Conservation (phyloP, 768 basidiomycete species). For the Melanogaster broomeanus region DNA sequence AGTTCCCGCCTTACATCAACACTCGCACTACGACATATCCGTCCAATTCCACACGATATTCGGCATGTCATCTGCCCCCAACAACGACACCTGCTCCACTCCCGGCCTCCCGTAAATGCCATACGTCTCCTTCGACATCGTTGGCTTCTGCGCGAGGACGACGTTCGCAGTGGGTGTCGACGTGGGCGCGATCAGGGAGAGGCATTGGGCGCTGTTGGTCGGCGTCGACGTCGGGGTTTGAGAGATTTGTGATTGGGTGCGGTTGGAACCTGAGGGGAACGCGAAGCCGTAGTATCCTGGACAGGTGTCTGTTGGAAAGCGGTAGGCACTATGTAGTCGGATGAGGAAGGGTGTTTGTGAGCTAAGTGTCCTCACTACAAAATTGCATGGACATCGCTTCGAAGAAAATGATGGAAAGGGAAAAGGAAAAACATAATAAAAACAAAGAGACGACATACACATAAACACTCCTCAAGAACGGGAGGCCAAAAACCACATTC, state of each 20-base stretch:
- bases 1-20: no score
- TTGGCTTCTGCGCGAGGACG: conserved; percentile 10
- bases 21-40: conserved; percentile 1
- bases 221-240: conserved; percentile 31
- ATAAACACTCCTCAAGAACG: conserved; percentile 34
- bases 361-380: neutral
- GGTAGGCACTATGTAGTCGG: conserved; percentile 25
- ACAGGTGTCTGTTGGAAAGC: conserved; percentile 31
- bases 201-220: conserved; percentile 24
- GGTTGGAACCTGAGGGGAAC: conserved; percentile 27
- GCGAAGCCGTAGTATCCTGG: conserved; percentile 35
- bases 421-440: neutral
- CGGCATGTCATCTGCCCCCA: conserved; percentile 17
- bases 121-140: conserved; percentile 6
- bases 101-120: conserved; percentile 15
- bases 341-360: neutral
- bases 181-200: conserved; percentile 27
- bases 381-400: no score
- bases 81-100: conserved; percentile 8
- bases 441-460: conserved; percentile 16
- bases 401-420: no score
- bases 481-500: conserved; percentile 20
- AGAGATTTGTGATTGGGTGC: conserved; percentile 28
- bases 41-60: conserved; percentile 24
- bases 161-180: conserved; percentile 25